These are phyloP conservation scores for Xylariaceae sp. DNA, from an alignment of 2,329 filamentous ascomycete species.

Conservation along the genomic window DNA sequence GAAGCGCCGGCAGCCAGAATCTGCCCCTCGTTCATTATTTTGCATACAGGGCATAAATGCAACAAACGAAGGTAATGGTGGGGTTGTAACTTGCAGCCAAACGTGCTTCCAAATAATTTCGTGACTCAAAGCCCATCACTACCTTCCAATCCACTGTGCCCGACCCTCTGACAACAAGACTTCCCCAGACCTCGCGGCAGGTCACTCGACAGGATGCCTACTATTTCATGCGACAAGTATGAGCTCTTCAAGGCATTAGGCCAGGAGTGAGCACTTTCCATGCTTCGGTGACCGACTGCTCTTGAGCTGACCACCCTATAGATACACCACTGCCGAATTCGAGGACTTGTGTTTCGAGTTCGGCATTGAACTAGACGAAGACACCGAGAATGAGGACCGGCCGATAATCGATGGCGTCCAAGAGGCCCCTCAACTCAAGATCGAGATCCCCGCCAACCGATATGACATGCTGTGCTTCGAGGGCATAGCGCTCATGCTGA, in stretches of 20 bases:
- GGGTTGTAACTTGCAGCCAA: no score
- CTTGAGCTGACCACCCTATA: slow-evolving; percentile 30
- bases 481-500: slow-evolving; percentile 15
- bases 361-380: slow-evolving; percentile 95
- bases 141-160: no score
- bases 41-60: no score
- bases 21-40: no score
- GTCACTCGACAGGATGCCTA: slow-evolving; percentile 68
- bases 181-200: neutral
- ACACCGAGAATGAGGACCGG: slow-evolving; percentile 70
- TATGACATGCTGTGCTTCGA: slow-evolving; percentile 82
- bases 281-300: slow-evolving; percentile 16
- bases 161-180: no score
- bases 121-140: no score
- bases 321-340: slow-evolving; percentile 89
- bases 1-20: no score
- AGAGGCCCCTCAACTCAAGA: slow-evolving; percentile 81
- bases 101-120: no score
- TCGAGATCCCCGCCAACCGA: slow-evolving; percentile 94
- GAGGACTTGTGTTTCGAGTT: slow-evolving; percentile 98
- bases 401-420: slow-evolving; percentile 35
- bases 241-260: slow-evolving; percentile 91
- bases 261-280: slow-evolving; percentile 58
- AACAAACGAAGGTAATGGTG: no score
- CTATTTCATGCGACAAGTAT: slow-evolving; percentile 94